A percentile compares a stretch with the other conserved stretches of the same genome.
These are phyloP conservation scores for Saposhnikovia divaricata DNA, from an alignment of 129 eudicot species.

Conservation along the genomic window DNA sequence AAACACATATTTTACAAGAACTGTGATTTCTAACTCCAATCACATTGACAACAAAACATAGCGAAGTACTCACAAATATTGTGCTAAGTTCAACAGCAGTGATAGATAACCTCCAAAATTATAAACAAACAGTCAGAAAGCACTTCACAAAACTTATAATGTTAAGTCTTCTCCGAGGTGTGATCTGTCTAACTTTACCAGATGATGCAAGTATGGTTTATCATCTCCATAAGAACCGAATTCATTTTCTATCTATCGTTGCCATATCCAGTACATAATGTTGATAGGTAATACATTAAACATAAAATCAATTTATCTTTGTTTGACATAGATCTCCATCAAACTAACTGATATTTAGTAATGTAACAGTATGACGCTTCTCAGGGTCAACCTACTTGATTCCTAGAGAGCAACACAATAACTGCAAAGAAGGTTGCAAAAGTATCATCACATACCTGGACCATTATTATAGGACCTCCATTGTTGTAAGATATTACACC, in stretches of 20 bases:
- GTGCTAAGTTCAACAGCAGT: not conserved
- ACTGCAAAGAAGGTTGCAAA: constrained; percentile 1
- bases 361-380: not conserved
- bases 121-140: not conserved
- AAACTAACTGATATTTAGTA: no score
- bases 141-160: constrained; percentile 41
- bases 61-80: no score
- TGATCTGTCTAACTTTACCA: constrained; percentile 59
- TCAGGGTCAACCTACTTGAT: no score
- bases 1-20: no score
- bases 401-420: not conserved
- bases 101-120: not conserved
- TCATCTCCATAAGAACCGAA: constrained; percentile 87
- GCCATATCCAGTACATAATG: not conserved
- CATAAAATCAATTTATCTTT: no score
- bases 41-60: no score
- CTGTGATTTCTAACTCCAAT: no score
- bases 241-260: constrained; percentile 81
- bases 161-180: constrained; percentile 75
- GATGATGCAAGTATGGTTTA: constrained; percentile 69
- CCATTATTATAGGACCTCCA: constrained; percentile 72
- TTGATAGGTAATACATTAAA: not conserved
- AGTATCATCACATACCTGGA: constrained; percentile 47
- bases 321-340: no score
- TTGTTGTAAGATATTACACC: constrained; percentile 74